A percentile compares a stretch with the other conserved stretches of the same genome.
Conservation (phyloP, 768 basidiomycete species). For the Lactarius hatsudake region DNA sequence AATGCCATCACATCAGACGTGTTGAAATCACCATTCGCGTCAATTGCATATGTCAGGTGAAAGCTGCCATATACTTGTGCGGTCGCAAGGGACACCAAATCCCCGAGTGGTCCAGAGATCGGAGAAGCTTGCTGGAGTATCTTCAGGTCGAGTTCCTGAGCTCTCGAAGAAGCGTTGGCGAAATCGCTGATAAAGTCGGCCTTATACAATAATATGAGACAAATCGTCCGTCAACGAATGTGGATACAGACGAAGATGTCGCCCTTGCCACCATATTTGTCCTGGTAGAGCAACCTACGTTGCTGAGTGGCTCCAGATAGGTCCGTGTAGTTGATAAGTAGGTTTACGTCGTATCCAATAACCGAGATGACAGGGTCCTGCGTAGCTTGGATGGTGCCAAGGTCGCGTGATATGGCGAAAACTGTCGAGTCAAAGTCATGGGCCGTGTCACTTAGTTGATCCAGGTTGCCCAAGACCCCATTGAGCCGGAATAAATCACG, state of each 20-base stretch:
- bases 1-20: slow-evolving; percentile 50
- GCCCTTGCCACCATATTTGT: too few relatives aligned
- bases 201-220: too few relatives aligned
- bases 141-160: slow-evolving; percentile 46
- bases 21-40: slow-evolving; percentile 47
- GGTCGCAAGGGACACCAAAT: slow-evolving; percentile 52
- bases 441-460: too few relatives aligned
- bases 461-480: slow-evolving; percentile 20
- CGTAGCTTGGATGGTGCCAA: slow-evolving; percentile 28
- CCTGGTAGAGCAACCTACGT: slow-evolving; percentile 35
- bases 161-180: slow-evolving; percentile 41
- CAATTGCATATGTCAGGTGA: slow-evolving; percentile 55
- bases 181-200: slow-evolving; percentile 44
- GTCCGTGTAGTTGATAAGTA: too few relatives aligned
- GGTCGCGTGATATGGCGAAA: slow-evolving; percentile 30
- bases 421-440: not conserved
- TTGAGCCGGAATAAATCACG: slow-evolving; percentile 24
- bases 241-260: too few relatives aligned
- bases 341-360: slow-evolving; percentile 23
- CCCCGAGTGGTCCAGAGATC: slow-evolving; percentile 49
- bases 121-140: slow-evolving; percentile 46
- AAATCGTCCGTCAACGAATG: too few relatives aligned
- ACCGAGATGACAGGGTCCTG: slow-evolving; percentile 30
- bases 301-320: too few relatives aligned
- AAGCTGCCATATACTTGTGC: slow-evolving; percentile 53